phyloP scores from a whole-genome alignment of 352 stramenopile species.

The Phytophthora cajani region DNA sequence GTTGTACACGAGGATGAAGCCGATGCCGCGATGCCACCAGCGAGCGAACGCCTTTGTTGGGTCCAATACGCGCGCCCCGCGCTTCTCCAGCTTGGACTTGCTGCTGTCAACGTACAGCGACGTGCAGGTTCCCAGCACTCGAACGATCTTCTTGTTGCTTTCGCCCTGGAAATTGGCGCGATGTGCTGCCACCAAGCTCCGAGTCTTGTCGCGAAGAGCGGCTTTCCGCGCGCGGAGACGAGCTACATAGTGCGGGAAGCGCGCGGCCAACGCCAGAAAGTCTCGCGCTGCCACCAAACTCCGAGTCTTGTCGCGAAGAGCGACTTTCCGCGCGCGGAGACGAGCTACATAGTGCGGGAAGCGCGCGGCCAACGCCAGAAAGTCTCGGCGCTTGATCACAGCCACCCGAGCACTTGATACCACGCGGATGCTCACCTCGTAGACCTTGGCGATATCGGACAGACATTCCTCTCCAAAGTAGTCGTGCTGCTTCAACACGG shows the following conservation, averaged over 20 bases:
- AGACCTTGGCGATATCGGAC: conserved; percentile 32
- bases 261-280: conserved; percentile 42
- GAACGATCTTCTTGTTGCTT: conserved; percentile 52
- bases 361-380: conserved; percentile 41
- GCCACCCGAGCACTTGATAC: conserved; percentile 60
- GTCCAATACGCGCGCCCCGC: conserved; percentile 42
- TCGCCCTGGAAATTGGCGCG: conserved; percentile 51
- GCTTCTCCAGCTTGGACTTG: conserved; percentile 38
- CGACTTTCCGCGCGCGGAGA: conserved; percentile 27
- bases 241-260: conserved; percentile 49
- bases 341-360: conserved; percentile 47
- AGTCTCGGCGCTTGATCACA: conserved; percentile 49
- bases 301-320: conserved; percentile 23
- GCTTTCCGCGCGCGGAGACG: conserved; percentile 28
- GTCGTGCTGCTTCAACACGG: conserved; percentile 56
- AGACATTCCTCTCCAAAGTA: conserved; percentile 75
- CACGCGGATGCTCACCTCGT: conserved; percentile 61
- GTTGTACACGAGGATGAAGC: conserved; percentile 59
- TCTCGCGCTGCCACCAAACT: conserved; percentile 35
- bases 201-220: conserved; percentile 24
- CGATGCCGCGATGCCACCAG: conserved; percentile 69
- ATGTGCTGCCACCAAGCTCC: conserved; percentile 32
- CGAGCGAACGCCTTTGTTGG: conserved; percentile 49
- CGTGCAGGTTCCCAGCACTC: conserved; percentile 45
- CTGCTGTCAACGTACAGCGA: conserved; percentile 58